Conservation (phyloP, 2,329 filamentous ascomycete genomes). For the Diaporthe ampelina region DNA sequence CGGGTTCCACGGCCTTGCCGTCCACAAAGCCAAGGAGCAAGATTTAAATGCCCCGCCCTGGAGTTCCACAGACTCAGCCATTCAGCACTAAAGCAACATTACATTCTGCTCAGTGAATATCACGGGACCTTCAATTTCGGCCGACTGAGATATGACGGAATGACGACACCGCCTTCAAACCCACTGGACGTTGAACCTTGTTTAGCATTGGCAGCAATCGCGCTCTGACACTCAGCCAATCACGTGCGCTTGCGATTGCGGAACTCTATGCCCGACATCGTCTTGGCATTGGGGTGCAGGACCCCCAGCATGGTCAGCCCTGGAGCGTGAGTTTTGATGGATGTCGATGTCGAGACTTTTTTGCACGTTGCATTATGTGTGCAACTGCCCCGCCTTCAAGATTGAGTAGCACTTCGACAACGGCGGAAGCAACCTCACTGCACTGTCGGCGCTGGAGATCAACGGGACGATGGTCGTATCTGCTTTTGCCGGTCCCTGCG, state of each 20-base stretch:
- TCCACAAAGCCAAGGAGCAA: no score
- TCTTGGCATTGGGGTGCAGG: slow-evolving; percentile 22
- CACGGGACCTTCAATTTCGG: not conserved
- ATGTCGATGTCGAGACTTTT: not conserved
- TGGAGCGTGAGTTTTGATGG: not conserved
- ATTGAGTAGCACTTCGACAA: no score
- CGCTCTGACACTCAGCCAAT: not conserved
- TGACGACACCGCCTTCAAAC: not conserved
- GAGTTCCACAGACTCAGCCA: not conserved
- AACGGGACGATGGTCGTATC: no score
- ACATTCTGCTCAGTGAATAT: not conserved
- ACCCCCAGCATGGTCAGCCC: not conserved
- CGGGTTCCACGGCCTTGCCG: not conserved
- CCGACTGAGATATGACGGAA: not conserved
- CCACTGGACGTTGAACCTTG: not conserved
- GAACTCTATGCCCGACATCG: not conserved
- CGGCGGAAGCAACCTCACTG: no score
- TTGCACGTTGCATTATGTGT: not conserved
- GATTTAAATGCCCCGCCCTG: not conserved
- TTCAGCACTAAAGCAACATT: not conserved
- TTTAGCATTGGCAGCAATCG: not conserved
- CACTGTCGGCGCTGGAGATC: no score
- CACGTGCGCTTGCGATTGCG: not conserved
- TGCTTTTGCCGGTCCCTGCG: no score
- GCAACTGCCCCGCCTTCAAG: no score